Evolutionary conservation across 192 early-diverging fungal genomes (phyloP).

Genomic region (Umbelopsis vinacea): DNA sequence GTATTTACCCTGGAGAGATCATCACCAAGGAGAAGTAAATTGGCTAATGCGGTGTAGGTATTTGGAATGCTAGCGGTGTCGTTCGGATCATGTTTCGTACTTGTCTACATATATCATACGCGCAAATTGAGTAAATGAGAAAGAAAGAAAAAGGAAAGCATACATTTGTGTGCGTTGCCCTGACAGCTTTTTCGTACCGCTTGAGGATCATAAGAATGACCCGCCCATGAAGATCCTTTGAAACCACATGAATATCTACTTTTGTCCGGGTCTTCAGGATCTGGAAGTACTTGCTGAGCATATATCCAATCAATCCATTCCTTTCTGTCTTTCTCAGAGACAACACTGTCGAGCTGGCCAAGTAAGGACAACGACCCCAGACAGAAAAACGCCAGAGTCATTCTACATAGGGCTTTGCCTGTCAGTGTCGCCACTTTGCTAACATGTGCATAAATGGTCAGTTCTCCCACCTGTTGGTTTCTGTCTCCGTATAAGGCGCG

Average conservation of each 20-base stretch:
- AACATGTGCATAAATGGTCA: not conserved
- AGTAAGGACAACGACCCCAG: constrained; percentile 83
- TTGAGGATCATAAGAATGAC: constrained; percentile 51
- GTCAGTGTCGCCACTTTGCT: not conserved
- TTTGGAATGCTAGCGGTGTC: constrained; percentile 71
- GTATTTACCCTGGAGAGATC: constrained; percentile 84
- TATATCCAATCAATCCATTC: constrained; percentile 97
- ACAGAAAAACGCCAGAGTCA: constrained; percentile 88
- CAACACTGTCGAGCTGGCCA: constrained; percentile 58
- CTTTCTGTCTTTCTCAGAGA: constrained; percentile 57
- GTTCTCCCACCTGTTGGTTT: constrained; percentile 66
- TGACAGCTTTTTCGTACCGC: constrained; percentile 40
- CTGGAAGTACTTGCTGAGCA: constrained; percentile 81
- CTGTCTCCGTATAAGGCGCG: constrained; percentile 64
- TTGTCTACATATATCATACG: not conserved
- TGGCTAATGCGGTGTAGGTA: constrained; percentile 89
- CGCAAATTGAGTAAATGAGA: too few relatives aligned
- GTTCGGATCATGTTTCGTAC: constrained; percentile 36
- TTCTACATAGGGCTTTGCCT: constrained; percentile 48
- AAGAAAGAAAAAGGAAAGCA: too few relatives aligned
- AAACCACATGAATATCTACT: constrained; percentile 66
- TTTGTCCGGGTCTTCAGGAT: constrained; percentile 33
- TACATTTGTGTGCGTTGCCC: too few relatives aligned
- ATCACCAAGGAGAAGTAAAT: constrained; percentile 86
- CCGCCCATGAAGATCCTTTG: constrained; percentile 71